A percentile compares a stretch with the other conserved stretches of the same genome.
Conservation (phyloP, 2,329 filamentous ascomycete species). For the Curvularia lunata region DNA sequence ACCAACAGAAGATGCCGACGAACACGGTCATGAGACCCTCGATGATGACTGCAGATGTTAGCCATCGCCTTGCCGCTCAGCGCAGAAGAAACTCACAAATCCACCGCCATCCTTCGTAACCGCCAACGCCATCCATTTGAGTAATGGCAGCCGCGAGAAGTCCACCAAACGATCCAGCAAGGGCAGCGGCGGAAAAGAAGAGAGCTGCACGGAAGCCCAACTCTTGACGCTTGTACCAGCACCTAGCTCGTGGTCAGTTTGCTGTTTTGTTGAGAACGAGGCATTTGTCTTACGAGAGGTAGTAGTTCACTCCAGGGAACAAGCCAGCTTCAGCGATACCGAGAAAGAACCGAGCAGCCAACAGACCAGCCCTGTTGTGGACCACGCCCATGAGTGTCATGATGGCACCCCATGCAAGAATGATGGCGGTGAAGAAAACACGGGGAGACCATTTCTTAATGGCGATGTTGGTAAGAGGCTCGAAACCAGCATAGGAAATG, state of each 20-base stretch:
- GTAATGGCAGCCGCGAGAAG: slow-evolving; percentile 64
- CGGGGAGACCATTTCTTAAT: slow-evolving; percentile 65
- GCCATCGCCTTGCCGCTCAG: neutral
- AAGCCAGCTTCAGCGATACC: slow-evolving; percentile 49
- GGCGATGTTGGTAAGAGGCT: slow-evolving; percentile 65
- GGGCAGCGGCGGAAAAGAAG: slow-evolving; percentile 65
- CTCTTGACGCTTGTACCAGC: slow-evolving; percentile 63
- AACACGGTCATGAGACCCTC: slow-evolving; percentile 48
- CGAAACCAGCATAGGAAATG: slow-evolving; percentile 56
- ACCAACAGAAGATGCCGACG: slow-evolving; percentile 52
- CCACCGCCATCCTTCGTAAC: slow-evolving; percentile 50
- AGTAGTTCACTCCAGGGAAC: slow-evolving; percentile 57
- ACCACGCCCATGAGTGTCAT: slow-evolving; percentile 59
- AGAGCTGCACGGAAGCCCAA: slow-evolving; percentile 61
- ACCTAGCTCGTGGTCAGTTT: slow-evolving; percentile 35
- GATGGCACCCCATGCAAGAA: slow-evolving; percentile 56
- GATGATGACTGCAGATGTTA: slow-evolving; percentile 41
- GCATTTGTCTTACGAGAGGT: slow-evolving; percentile 57
- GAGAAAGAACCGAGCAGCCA: slow-evolving; percentile 48
- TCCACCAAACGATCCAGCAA: slow-evolving; percentile 67
- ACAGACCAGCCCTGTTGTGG: slow-evolving; percentile 45
- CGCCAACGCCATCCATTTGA: slow-evolving; percentile 65
- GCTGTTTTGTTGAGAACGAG: too few relatives aligned
- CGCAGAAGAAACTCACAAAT: slow-evolving; percentile 34
- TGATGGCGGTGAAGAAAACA: slow-evolving; percentile 54